Evolutionary conservation across 495 filamentous ascomycete genomes (phyloP), one percentile per base, ranked within the genome.

Genomic region (Daldinia grandis): DNA sequence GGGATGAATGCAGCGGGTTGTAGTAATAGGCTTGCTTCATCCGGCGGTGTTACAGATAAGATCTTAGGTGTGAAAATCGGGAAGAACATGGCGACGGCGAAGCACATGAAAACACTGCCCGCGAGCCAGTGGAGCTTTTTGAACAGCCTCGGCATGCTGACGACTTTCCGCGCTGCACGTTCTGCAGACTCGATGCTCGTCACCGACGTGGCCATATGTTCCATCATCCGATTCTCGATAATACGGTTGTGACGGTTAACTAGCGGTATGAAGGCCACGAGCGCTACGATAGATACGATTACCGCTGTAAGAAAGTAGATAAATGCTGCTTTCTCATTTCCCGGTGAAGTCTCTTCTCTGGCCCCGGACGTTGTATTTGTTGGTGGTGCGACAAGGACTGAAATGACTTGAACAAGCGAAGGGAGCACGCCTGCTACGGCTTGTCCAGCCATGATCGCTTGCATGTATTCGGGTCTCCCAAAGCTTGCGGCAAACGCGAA

Each of bases 361-460:
- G 51, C 14, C 30, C 50, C 55, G n/a, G 62, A 50, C 2, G 58
- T 35, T 24, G 59, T 49, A 60, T 77, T 68, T 10, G 68, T 42
- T 6, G 74, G 77, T n/a, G 89, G 84, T 12, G 94, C 86, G 0
- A 88, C 86, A 31, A 98, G 83, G 30, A 95, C 92, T 1, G 93
- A 91, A 40, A 92, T 74, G 68, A 98, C 95, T 73, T 93, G 95
- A 0, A 91, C 92, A 62, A 97, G 86, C 44, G 91, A 92, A 0
- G 95, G 96, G 14, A 98, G 84, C 4, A 99, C 94, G 33, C 95
- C 95, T 1, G 95, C 94, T 6, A 98, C 83, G 15, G 89, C 96
- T 78, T 99, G 95, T 8, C 95, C 95, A 25, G 89, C 89, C 96
- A 99, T 98, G 78, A 98, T 94, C 19, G 90, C 95, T 78, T 98